These are phyloP conservation scores for Penicillium glabrum DNA, from an alignment of 2,329 filamentous ascomycete species.

Conservation along the genomic window DNA sequence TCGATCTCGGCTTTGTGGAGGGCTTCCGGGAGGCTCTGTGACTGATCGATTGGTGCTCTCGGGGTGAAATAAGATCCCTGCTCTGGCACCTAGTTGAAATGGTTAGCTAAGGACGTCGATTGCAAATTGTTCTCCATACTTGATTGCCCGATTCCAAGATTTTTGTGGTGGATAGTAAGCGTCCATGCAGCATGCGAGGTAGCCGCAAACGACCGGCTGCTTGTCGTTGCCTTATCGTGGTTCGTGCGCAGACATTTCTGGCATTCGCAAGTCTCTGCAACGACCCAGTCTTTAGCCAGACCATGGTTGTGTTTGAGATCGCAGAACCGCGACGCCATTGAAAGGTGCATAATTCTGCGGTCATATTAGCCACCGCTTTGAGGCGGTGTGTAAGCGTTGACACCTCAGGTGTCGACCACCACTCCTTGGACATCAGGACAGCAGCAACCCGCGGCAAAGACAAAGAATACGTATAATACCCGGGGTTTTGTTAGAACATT, in stretches of 20 bases:
- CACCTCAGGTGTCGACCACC: neutral
- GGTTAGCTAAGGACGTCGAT: neutral
- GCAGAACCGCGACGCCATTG: slow-evolving; percentile 8
- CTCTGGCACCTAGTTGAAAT: neutral
- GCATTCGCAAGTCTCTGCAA: slow-evolving; percentile 12
- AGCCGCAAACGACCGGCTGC: neutral
- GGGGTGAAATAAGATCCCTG: neutral
- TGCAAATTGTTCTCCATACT: slow-evolving; percentile 1
- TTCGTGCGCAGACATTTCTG: slow-evolving; percentile 10
- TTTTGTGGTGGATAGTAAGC: slow-evolving; percentile 11
- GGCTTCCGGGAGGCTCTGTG: slow-evolving; percentile 7
- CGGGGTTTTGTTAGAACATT: no score
- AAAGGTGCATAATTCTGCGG: slow-evolving; percentile 15
- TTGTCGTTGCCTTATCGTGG: slow-evolving; percentile 11
- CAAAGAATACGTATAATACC: neutral
- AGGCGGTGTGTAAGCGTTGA: slow-evolving; percentile 1
- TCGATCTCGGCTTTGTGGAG: slow-evolving; percentile 32
- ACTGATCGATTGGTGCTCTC: neutral
- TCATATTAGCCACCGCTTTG: slow-evolving; percentile 10
- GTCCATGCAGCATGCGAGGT: neutral
- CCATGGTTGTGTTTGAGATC: slow-evolving; percentile 22
- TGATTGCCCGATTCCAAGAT: slow-evolving; percentile 3
- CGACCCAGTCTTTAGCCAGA: slow-evolving; percentile 19
- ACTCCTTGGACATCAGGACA: no score
- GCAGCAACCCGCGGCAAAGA: no score